Base-by-base conservation (phyloP, 345 rosid genomes). In the Sapria himalayana region DNA sequence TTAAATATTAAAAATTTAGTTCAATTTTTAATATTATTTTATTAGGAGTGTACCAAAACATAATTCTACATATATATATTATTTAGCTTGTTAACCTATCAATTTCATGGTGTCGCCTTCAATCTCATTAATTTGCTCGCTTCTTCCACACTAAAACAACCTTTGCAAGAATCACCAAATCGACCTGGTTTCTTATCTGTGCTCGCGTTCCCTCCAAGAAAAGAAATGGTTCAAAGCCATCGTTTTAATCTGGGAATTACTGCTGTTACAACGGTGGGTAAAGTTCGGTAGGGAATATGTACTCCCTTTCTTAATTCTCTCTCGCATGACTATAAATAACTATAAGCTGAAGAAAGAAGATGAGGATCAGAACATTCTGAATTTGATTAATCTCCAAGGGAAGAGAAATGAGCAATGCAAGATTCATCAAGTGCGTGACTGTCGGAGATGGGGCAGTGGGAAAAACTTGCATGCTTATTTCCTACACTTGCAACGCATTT, bases 371-470 rank as follows among this genome's bases (percentile, higher is more conserved):
- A 15, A 19, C 32, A 37, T n/a, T n/a, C n/a, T n/a, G n/a, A 38
- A 15, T 5, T 40, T 29, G 32, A 25, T n/a, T 33, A 24, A 24
- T 13, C 33, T 29, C 7, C 21, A 29, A 29, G 29, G 29, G 29
- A 14, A 25, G 33, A 9, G 41, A 48, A 37, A 78, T 78, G 91
- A 78, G 66, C 38, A 71, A 79, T 11, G 56, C 91, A 33, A 74
- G 84, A 46, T 78, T 71, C 51, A 71, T 78, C 59, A 78, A 78
- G 69, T 78, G 84, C 43, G 92, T 78, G 12, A 78, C 92, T 1
- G 73, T 78, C 1, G 92, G 92, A 13, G 92, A 78, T 59, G 92
- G 92, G 34, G 84, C 84, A 0, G 91, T 78, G 21, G 91, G 89
- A 39, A 78, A 78, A 47, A 78, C 89, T 37, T 78, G 89, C 57